A percentile compares a stretch with the other conserved stretches of the same genome.
Evolutionary conservation across 2,329 filamentous ascomycete genomes (phyloP).

Genomic region (Hymenoscyphus salicellus): DNA sequence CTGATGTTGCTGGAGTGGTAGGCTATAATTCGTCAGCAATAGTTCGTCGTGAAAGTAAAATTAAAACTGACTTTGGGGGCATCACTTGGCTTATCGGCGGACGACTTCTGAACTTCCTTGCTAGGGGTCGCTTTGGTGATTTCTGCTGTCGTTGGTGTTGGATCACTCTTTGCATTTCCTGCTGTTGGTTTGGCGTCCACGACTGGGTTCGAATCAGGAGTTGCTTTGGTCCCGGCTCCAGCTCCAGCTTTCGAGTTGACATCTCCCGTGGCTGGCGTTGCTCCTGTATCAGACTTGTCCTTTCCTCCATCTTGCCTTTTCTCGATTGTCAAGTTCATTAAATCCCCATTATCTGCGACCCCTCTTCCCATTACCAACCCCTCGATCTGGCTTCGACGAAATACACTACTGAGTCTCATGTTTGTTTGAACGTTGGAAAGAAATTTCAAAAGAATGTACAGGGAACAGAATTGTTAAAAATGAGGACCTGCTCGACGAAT

Average conservation of each 20-base stretch:
- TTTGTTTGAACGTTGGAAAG: background rate
- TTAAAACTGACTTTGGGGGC: background rate
- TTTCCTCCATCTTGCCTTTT: background rate
- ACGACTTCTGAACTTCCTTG: no score
- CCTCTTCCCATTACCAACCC: background rate
- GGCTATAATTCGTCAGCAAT: background rate
- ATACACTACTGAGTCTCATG: background rate
- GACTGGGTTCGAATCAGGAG: background rate
- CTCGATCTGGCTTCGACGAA: constrained; percentile 3
- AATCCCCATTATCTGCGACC: background rate
- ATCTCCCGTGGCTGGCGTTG: background rate
- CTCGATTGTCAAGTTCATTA: background rate
- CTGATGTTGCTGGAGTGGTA: background rate
- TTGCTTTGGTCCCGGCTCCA: background rate
- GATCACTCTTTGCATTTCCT: background rate
- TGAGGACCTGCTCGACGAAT: constrained; percentile 2
- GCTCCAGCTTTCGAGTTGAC: background rate
- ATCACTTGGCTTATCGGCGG: no score
- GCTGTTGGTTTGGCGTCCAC: background rate
- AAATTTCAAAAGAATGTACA: background rate
- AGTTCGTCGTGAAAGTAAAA: background rate
- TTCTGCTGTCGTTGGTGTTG: background rate
- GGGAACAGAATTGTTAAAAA: background rate
- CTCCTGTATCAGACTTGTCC: background rate
- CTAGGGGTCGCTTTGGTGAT: background rate